Conservation (phyloP, 2,329 filamentous ascomycete genomes). For the Penicillium rolfsii region DNA sequence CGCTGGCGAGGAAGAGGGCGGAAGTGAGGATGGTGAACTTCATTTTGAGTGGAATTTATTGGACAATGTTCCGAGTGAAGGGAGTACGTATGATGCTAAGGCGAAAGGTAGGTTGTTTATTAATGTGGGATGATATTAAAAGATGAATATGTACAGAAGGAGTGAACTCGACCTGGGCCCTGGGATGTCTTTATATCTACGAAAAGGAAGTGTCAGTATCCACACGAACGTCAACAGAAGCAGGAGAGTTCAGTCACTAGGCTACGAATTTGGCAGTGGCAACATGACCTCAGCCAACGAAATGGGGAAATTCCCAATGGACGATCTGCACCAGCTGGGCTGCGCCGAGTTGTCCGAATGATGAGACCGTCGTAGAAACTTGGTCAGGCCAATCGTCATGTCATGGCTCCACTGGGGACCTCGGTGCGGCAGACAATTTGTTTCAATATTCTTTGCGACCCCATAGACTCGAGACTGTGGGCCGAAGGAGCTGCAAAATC, state of each 20-base stretch:
- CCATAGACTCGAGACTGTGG: not conserved
- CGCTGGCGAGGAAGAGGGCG: conserved; percentile 29
- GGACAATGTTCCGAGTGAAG: not conserved
- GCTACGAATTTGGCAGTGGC: conserved; percentile 19
- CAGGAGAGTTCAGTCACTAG: conserved; percentile 6
- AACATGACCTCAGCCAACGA: conserved; percentile 16
- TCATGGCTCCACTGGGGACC: conserved; percentile 13
- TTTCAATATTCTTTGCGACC: conserved; percentile 8
- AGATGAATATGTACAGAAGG: not conserved
- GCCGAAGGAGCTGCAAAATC: conserved; percentile 8
- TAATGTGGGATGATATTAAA: not conserved
- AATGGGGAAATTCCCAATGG: conserved; percentile 11
- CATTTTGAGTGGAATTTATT: conserved; percentile 27
- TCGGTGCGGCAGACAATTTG: conserved; percentile 1
- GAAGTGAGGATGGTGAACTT: conserved; percentile 34
- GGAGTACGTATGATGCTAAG: not conserved
- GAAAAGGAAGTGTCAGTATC: conserved; percentile 1
- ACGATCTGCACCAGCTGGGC: conserved; percentile 13
- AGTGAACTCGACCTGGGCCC: not conserved
- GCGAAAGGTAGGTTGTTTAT: not conserved
- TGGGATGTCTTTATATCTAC: conserved; percentile 4
- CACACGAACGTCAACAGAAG: conserved; percentile 20
- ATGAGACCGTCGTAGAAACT: not conserved
- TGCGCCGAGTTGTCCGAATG: conserved; percentile 3
- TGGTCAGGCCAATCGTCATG: conserved; percentile 21